phyloP scores from a whole-genome alignment of 2,329 filamentous ascomycete species.

The Tolypocladium tundrense region DNA sequence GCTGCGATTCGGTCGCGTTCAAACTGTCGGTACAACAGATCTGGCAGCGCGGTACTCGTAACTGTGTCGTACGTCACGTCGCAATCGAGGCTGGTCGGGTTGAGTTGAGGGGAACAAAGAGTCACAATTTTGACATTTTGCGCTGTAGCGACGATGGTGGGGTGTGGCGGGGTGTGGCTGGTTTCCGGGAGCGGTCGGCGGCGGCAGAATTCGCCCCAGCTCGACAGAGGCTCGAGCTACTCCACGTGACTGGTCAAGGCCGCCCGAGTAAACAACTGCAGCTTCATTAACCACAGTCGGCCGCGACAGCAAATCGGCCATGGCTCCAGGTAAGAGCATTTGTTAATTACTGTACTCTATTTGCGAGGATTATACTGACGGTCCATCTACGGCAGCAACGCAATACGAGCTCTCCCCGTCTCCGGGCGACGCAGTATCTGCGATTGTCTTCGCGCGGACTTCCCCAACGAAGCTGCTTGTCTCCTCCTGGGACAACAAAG shows the following conservation, averaged over 20 bases:
- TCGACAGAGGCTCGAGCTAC: neutral
- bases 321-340: conserved; percentile 30
- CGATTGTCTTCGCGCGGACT: conserved; percentile 72
- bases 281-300: conserved; percentile 11
- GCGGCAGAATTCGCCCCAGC: conserved; percentile 16
- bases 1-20: neutral
- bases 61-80: conserved; percentile 7
- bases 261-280: conserved; percentile 22
- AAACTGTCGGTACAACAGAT: neutral
- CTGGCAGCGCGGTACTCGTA: neutral
- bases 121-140: conserved; percentile 36
- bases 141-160: conserved; percentile 25
- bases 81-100: conserved; percentile 3
- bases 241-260: conserved; percentile 22
- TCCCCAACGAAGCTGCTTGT: conserved; percentile 72
- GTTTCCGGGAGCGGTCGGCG: conserved; percentile 15
- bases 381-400: conserved; percentile 34
- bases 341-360: neutral
- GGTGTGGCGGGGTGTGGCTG: conserved; percentile 29
- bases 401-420: conserved; percentile 79
- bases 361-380: neutral
- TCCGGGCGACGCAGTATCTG: conserved; percentile 78
- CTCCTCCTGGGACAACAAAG: conserved; percentile 86
- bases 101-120: conserved; percentile 11
- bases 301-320: conserved; percentile 13